Evolutionary conservation across 345 rosid genomes (phyloP).

Genomic region (Melaleuca quinquenervia): DNA sequence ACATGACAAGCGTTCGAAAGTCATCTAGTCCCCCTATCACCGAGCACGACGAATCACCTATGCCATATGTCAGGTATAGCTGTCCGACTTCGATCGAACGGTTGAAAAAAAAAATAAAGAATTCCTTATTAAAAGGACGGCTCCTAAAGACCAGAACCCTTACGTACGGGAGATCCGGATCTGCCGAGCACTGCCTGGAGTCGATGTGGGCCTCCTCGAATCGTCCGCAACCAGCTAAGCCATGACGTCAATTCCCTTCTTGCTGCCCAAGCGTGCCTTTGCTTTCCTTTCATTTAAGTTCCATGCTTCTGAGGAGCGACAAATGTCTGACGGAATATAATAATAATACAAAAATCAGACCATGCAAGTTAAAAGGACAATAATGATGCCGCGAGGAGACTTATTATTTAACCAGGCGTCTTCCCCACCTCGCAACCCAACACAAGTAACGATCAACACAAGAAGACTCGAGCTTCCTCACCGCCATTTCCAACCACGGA

Average conservation of each 20-base stretch:
- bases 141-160: too few species aligned
- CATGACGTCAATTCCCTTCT: not conserved
- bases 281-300: not conserved
- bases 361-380: not conserved
- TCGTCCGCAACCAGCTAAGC: not conserved
- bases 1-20: too few species aligned
- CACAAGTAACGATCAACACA: not conserved
- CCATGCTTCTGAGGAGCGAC: not conserved
- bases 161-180: too few species aligned
- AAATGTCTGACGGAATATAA: not conserved
- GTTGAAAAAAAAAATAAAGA: too few species aligned
- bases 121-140: too few species aligned
- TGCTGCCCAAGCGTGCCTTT: not conserved
- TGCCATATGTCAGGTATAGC: too few species aligned
- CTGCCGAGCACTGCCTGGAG: not conserved
- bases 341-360: not conserved
- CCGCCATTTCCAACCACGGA: not conserved
- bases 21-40: too few species aligned
- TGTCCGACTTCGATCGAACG: too few species aligned
- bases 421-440: not conserved
- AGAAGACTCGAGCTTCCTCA: constrained; percentile 10
- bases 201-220: not conserved
- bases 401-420: not conserved
- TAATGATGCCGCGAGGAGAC: not conserved
- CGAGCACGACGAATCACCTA: too few species aligned